A percentile compares a stretch with the other conserved stretches of the same genome.
These are phyloP conservation scores for Vaccinium macrocarpon DNA, from an alignment of 148 eudicot genomes.

Conservation along the genomic window DNA sequence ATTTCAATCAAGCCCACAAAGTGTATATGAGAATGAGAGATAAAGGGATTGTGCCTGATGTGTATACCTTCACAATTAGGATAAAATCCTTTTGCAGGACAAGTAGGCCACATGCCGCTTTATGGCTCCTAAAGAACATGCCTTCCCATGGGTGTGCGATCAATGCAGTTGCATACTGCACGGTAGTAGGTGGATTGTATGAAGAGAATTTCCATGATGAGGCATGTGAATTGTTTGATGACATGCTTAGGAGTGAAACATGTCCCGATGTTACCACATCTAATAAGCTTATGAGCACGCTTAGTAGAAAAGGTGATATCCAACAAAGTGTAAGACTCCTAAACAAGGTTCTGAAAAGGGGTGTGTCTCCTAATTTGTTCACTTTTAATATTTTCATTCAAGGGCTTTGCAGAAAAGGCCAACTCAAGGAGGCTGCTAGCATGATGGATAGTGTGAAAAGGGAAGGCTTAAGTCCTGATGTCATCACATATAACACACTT, in stretches of 20 bases:
- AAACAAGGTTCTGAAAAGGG: conserved; percentile 78
- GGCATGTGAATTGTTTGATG: conserved; percentile 68
- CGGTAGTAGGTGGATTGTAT: conserved; percentile 72
- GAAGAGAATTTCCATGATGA: conserved; percentile 48
- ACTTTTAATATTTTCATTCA: conserved; percentile 78
- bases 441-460: conserved; percentile 43
- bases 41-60: conserved; percentile 70
- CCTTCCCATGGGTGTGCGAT: conserved; percentile 59
- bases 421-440: conserved; percentile 57
- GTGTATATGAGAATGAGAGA: conserved; percentile 86
- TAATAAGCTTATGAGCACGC: conserved; percentile 73
- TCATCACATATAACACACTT: conserved; percentile 81
- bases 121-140: conserved; percentile 81
- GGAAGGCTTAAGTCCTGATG: conserved; percentile 69
- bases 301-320: conserved; percentile 67
- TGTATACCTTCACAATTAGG: conserved; percentile 76
- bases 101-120: conserved; percentile 64
- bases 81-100: conserved; percentile 89
- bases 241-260: conserved; percentile 70
- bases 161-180: conserved; percentile 89
- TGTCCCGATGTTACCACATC: conserved; percentile 67
- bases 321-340: conserved; percentile 66
- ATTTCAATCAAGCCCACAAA: conserved; percentile 83
- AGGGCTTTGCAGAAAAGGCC: conserved; percentile 66
- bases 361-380: conserved; percentile 78